These are phyloP conservation scores for Moesziomyces globuligerus DNA, from an alignment of 1,284 basidiomycete genomes.

Conservation along the genomic window DNA sequence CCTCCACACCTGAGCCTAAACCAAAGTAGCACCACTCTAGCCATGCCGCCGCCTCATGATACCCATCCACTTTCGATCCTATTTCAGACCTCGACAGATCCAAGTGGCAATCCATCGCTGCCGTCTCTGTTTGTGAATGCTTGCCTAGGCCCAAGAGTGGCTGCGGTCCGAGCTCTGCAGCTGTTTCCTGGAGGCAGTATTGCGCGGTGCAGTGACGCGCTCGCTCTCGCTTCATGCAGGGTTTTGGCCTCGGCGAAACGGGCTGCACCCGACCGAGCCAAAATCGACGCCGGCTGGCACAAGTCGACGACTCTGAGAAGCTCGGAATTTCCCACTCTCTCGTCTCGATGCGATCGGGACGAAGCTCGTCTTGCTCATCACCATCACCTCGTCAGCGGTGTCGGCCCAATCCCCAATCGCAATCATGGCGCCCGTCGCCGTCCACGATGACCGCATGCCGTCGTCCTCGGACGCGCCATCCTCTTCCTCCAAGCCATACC, in stretches of 20 bases:
- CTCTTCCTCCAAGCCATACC: constrained; percentile 26
- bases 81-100: no score
- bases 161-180: no score
- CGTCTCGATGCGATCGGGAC: not conserved
- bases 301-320: not conserved
- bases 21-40: not conserved
- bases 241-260: not conserved
- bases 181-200: no score
- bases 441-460: constrained; percentile 30
- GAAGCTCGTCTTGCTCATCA: not conserved
- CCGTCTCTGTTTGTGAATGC: no score
- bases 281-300: no score
- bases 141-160: no score
- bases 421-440: constrained; percentile 47
- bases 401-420: not conserved
- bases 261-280: no score
- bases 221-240: not conserved
- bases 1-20: not conserved
- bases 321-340: constrained; percentile 21
- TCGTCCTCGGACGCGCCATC: constrained; percentile 7
- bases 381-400: not conserved
- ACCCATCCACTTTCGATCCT: not conserved
- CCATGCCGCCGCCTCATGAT: not conserved
- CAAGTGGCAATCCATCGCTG: no score
- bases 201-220: not conserved